Base-by-base conservation (phyloP, 345 rosid species). In the Geranium brycei region DNA sequence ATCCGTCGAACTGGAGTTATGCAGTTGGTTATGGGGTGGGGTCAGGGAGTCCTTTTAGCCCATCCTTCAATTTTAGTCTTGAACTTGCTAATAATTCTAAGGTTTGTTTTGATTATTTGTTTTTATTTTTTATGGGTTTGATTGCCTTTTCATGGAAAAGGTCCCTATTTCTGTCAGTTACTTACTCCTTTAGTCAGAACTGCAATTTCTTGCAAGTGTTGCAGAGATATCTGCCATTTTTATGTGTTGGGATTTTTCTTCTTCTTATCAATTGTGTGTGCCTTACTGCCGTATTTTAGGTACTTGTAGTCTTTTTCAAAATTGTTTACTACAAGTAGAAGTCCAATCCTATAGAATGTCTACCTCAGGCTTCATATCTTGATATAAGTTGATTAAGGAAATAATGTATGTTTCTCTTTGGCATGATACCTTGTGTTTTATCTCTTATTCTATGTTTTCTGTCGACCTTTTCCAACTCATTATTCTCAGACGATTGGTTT, bases 11-110 rank as follows among this genome's bases (percentile, higher is more conserved):
- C 69, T 91, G 96, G 95, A 91, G 88, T 72, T 84, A 85, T 73
- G 96, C 98, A 61, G 69, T 87, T 78, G 88, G 92, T 59, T 91
- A 91, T 74, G 96, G 85, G 65, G 77, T 81, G 53, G 96, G 96
- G 73, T 82, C 89, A 17, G 81, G 85, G 74, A 87, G 95, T 71
- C 96, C 95, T 60, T 73, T 89, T 70, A 81, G 88, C 63, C 98
- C 96, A 67, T 87, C 98, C 19, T 91, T 91, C 78, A 89, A 81
- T 75, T 87, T 89, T 73, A 74, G 85, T 58, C 81, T 91, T 68
- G 98, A 91, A 75, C 85, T 91, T 76, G 85, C 80, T 11, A 85
- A 78, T 73, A 79, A 80, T 73, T 87, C 96, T 63, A 83, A 79
- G 98, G 98, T 89, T 62, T 62, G 73, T 23, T 67, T 62, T 16